Evolutionary conservation across 768 basidiomycete species (phyloP).

Genomic region (Mycena floridula): DNA sequence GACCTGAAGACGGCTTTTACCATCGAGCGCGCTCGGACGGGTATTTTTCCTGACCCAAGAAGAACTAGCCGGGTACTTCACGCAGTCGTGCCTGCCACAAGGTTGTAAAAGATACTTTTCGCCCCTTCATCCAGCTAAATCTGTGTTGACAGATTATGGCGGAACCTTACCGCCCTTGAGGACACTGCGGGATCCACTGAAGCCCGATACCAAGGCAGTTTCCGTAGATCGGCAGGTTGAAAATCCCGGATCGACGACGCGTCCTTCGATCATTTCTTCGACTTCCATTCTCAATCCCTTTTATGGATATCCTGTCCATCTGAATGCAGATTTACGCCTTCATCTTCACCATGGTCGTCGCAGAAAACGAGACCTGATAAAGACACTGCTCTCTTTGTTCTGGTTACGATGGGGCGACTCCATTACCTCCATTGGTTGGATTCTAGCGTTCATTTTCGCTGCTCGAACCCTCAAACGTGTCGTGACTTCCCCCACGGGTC

Average conservation of each 20-base stretch:
- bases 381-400: slow-evolving; percentile 56
- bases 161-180: slow-evolving; percentile 50
- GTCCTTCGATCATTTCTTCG: slow-evolving; percentile 34
- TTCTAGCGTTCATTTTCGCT: slow-evolving; percentile 23
- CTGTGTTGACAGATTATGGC: slow-evolving; percentile 52
- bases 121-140: slow-evolving; percentile 13
- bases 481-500: too few species aligned
- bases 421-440: slow-evolving; percentile 29
- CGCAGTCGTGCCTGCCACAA: slow-evolving; percentile 46
- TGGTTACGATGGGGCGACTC: slow-evolving; percentile 57
- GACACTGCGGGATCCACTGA: slow-evolving; percentile 44
- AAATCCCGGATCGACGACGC: too few species aligned
- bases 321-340: slow-evolving; percentile 27
- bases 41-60: slow-evolving; percentile 59
- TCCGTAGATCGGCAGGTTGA: too few species aligned
- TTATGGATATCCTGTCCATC: slow-evolving; percentile 59
- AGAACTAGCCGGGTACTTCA: slow-evolving; percentile 52
- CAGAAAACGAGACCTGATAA: slow-evolving; percentile 61
- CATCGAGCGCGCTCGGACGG: slow-evolving; percentile 49
- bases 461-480: slow-evolving; percentile 1
- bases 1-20: slow-evolving; percentile 49
- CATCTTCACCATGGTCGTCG: slow-evolving; percentile 55
- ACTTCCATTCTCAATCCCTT: slow-evolving; percentile 66
- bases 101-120: slow-evolving; percentile 31
- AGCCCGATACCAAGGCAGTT: too few species aligned